Conservation (phyloP, 2,329 filamentous ascomycete genomes). For the Sarocladiaceae sp. region DNA sequence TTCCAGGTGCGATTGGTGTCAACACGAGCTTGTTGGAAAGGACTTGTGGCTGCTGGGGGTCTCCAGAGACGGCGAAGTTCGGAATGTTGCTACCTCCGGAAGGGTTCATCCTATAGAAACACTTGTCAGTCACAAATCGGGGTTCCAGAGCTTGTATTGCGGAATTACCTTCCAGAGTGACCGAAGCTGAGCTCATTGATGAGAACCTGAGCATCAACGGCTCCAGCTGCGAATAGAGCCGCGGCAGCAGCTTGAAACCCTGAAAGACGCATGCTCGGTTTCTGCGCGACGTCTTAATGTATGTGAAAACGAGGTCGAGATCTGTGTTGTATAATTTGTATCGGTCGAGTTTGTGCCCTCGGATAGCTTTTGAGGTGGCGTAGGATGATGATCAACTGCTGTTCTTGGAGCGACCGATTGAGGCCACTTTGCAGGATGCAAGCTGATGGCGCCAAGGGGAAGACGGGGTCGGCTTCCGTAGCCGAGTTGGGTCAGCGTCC, state of each 20-base stretch:
- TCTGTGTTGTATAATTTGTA: background rate
- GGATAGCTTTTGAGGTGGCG: background rate
- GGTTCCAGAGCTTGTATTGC: background rate
- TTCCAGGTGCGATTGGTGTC: conserved; percentile 83
- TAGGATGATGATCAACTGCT: background rate
- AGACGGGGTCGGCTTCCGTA: background rate
- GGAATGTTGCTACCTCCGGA: conserved; percentile 33
- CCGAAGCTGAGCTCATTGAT: conserved; percentile 77
- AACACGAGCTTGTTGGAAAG: conserved; percentile 90
- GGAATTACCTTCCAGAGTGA: conserved; percentile 54
- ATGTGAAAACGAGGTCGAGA: background rate
- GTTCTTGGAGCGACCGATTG: background rate
- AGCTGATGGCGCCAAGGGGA: conserved; percentile 1
- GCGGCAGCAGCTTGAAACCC: conserved; percentile 29
- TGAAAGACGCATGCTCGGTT: conserved; percentile 36
- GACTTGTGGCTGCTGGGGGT: conserved; percentile 52
- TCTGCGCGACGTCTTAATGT: background rate
- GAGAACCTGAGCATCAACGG: conserved; percentile 55
- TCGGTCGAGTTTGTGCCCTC: background rate
- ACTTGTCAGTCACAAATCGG: background rate
- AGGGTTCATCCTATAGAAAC: conserved; percentile 2
- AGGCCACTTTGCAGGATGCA: conserved; percentile 10
- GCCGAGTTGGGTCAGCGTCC: background rate
- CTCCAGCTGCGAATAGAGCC: conserved; percentile 38
- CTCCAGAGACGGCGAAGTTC: conserved; percentile 51